Percentiles rank a stretch among this genome's conserved stretches.
Evolutionary conservation across 2,329 filamentous ascomycete genomes (phyloP).

Genomic region (Aspergillus sp.): DNA sequence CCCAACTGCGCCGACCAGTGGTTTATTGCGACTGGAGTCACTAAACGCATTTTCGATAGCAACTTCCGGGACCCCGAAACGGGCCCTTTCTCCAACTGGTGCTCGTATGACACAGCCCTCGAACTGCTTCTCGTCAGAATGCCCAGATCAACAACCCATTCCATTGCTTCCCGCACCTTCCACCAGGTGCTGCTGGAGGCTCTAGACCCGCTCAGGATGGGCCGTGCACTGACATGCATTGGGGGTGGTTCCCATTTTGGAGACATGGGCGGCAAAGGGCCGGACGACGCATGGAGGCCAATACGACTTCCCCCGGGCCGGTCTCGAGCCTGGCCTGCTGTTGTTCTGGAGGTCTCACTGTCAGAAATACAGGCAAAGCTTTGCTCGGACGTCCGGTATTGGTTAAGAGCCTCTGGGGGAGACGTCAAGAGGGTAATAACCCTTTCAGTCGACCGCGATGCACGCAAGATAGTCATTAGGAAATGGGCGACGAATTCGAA

Average conservation of each 20-base stretch:
- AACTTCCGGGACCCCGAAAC: background rate
- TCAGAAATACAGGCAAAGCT: conserved; percentile 4
- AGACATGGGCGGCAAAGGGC: conserved; percentile 2
- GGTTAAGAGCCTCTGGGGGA: background rate
- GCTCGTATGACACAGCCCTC: background rate
- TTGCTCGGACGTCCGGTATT: conserved; percentile 3
- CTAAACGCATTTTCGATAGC: background rate
- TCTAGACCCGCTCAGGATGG: background rate
- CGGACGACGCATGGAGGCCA: conserved; percentile 4
- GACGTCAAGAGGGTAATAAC: conserved; percentile 8
- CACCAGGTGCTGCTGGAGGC: background rate
- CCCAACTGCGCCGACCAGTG: background rate
- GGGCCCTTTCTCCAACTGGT: background rate
- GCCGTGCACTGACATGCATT: background rate
- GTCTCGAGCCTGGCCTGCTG: conserved; percentile 2
- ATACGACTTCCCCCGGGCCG: background rate
- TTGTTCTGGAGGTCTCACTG: conserved; percentile 3
- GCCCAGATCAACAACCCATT: background rate
- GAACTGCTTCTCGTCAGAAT: conserved; percentile 4
- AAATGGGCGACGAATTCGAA: background rate
- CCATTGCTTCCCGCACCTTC: background rate
- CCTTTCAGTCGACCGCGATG: background rate
- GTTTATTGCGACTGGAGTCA: background rate
- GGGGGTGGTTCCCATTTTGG: background rate
- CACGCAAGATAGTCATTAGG: conserved; percentile 2